Base-by-base conservation (phyloP, 345 rosid genomes). In the Citrus sp. region DNA sequence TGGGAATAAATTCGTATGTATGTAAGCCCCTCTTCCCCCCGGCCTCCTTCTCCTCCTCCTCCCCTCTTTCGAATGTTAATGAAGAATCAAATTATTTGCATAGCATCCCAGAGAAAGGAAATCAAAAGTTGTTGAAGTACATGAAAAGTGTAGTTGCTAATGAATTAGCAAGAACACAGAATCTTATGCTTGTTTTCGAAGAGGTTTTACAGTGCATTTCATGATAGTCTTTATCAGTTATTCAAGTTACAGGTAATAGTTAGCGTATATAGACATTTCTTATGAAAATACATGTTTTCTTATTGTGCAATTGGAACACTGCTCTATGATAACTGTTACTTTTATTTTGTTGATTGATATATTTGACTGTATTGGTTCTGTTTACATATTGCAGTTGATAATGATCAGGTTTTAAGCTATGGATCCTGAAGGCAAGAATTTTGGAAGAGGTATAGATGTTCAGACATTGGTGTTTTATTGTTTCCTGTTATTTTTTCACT, bases 391-490 rank as follows among this genome's bases (percentile, higher is more conserved):
- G 81, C 89, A 89, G 92, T 69, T 84, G 78, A 76, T 67, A 73
- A 82, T 85, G 83, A 38, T 81, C 77, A 78, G 70, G 80, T 72
- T 73, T 77, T 85, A 83, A 85, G 70, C 62, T 76, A 92, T 92
- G 96, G 94, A 92, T 85, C 80, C 82, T 67, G 92, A 92, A 79
- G 84, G 81, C 85, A 90, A 88, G 85, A 90, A 87, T 64, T 92
- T 88, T 80, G 96, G 94, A 83, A 82, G 84, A 82, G 96, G 96
- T 90, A 86, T 54, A 54, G 22, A 54, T 54, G 73, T 34, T 64
- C 64, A 16, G 32, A 75, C 30, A 56, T 38, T 72, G 58, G 32
- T 72, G n/a, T 42, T 30, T 61, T 35, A 25, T 16, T 32, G 25
- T 62, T 12, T 7, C 25, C 6, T 49, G 27, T 14, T 24, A 22